Base-by-base conservation (phyloP, 2,329 filamentous ascomycete species). In the Trichoderma aggressivum region DNA sequence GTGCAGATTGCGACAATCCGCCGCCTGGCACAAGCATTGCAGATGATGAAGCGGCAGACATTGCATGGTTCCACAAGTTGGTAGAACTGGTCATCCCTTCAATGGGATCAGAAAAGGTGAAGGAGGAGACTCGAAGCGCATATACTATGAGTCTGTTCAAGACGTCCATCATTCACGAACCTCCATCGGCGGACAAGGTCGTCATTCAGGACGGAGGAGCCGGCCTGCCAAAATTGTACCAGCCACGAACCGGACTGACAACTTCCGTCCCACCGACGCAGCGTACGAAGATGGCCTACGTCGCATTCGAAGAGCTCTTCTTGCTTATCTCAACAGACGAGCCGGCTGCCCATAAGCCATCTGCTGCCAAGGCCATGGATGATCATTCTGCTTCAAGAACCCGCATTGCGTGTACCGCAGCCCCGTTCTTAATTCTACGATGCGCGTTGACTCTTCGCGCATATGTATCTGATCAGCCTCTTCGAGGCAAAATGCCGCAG, bases 401-500 rank as follows among this genome's bases (percentile, higher is more conserved):
- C 53, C 85, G 89, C 14, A 88, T 98, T 18, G 92, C 95, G 0
- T 87, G 90, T 77, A 91, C 91, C 4, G 89, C 91, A 0, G 91
- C 93, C 0, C 94, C 94, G 0, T 95, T 93, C 76, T 86, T 98
- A 3, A 91, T 98, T 58, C 84, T 97, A 2, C 90, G 96, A 3
- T 90, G 92, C 14, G 94, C 92, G 0, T 84, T 97, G 18, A 90
- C 93, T 0, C 82, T 98, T n/a, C 90, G 93, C 70, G 86, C 91
- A 1, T 98, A 97, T 78, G 90, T 97, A 59, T 92, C 94, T 5
- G 96, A 99, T 79, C 95, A 98, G 78, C 94, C 95, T 1, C 84
- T 99, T 24, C 87, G 96, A 16, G 94, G 96, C 0, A 88, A 90
- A 63, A 96, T 97, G 90, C 96, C 96, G 5, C 93, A 96, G 79